Evolutionary conservation across 83 land plant species (phyloP).

Genomic region (Diphasiastrum complanatum): DNA sequence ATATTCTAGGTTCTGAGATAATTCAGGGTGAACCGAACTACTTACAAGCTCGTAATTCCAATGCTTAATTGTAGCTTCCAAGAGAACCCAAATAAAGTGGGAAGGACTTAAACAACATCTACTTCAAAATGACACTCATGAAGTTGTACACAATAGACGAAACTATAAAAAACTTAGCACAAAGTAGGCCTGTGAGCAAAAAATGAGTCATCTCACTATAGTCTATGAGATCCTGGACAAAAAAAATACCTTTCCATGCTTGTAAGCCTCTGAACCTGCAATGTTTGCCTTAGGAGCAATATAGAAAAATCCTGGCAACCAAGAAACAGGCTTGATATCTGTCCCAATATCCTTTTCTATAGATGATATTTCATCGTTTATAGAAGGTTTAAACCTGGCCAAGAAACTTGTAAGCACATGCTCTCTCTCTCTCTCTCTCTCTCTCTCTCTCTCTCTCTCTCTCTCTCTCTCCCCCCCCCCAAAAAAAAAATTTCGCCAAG

Average conservation of each 20-base stretch:
- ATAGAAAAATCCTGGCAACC: constrained; percentile 68
- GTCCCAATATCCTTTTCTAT: constrained; percentile 59
- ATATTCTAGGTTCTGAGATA: not conserved
- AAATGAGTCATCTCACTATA: not conserved
- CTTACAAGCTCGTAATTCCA: too few relatives aligned
- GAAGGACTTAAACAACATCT: too few relatives aligned
- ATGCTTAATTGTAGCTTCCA: too few relatives aligned
- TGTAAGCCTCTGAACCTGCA: constrained; percentile 59
- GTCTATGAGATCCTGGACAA: not conserved
- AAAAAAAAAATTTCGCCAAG: too few relatives aligned
- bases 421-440: too few relatives aligned
- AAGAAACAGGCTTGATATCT: constrained; percentile 46
- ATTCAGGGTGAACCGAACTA: not conserved
- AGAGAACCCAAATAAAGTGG: too few relatives aligned
- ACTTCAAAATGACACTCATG: too few relatives aligned
- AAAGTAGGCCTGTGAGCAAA: not conserved
- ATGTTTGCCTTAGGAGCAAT: constrained; percentile 54
- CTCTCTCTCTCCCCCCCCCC: too few relatives aligned
- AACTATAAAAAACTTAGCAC: too few relatives aligned
- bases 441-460: too few relatives aligned
- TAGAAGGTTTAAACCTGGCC: constrained; percentile 62
- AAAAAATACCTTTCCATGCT: constrained; percentile 55
- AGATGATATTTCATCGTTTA: constrained; percentile 31
- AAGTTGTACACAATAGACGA: too few relatives aligned
- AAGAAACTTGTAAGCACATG: too few relatives aligned